Evolutionary conservation across 1,284 basidiomycete species (phyloP).

Genomic region (Microbotryum lychnidis-dioicae): DNA sequence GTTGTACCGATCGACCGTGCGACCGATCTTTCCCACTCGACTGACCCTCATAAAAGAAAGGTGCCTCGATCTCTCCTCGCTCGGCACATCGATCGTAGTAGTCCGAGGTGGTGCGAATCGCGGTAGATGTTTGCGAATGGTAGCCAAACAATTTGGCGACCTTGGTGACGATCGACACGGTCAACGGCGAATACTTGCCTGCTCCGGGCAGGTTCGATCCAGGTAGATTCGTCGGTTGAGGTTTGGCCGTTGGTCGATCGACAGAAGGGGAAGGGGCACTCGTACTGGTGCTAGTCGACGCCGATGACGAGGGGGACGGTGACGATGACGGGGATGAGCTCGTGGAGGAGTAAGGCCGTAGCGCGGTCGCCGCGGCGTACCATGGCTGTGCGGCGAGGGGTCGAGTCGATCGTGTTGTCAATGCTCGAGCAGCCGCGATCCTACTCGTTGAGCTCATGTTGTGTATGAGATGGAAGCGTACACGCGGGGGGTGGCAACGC

Average conservation of each 20-base stretch:
- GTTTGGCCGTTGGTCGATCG: constrained; percentile 7
- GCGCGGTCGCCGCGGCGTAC: too few species aligned
- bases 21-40: background rate
- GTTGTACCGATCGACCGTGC: background rate
- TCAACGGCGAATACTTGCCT: constrained; percentile 26
- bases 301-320: too few species aligned
- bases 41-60: constrained; percentile 43
- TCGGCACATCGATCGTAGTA: constrained; percentile 49
- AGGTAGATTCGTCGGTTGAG: constrained; percentile 29
- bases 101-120: constrained; percentile 48
- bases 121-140: constrained; percentile 46
- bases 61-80: constrained; percentile 43
- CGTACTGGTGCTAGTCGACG: too few species aligned
- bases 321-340: too few species aligned
- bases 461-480: too few species aligned
- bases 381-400: too few species aligned
- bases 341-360: too few species aligned
- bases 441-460: too few species aligned
- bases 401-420: too few species aligned
- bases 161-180: constrained; percentile 30
- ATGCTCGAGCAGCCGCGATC: too few species aligned
- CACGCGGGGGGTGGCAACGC: too few species aligned
- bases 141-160: constrained; percentile 49
- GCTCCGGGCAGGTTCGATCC: constrained; percentile 24
- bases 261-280: background rate